A percentile compares a stretch with the other conserved stretches of the same genome.
Evolutionary conservation across 192 early-diverging fungal genomes (phyloP).

Genomic region (Coemansia sp.): DNA sequence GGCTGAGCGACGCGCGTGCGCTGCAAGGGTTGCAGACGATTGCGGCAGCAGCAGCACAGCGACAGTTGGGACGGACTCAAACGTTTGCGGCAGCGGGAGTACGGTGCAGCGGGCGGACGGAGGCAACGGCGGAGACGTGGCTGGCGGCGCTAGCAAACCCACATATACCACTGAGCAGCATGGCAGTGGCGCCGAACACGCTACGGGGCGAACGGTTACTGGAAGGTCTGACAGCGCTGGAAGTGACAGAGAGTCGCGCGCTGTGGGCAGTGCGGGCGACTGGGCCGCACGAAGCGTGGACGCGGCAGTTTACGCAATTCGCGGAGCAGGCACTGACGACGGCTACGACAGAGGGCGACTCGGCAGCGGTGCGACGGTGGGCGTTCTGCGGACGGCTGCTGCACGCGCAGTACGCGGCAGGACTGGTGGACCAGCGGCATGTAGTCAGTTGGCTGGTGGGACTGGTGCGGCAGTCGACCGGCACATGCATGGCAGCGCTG

Average conservation of each 20-base stretch:
- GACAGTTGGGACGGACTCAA: constrained; percentile 26
- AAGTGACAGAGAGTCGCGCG: constrained; percentile 63
- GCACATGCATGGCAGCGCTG: constrained; percentile 45
- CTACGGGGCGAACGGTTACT: constrained; percentile 64
- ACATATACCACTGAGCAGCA: constrained; percentile 31
- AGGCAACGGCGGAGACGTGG: constrained; percentile 48
- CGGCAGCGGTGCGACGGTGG: constrained; percentile 16
- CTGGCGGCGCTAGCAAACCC: constrained; percentile 40
- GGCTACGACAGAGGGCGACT: constrained; percentile 2
- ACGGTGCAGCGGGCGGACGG: constrained; percentile 21
- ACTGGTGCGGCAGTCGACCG: constrained; percentile 25
- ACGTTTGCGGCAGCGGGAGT: not conserved
- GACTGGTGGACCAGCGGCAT: constrained; percentile 47
- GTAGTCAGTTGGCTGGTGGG: constrained; percentile 46
- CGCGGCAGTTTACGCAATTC: constrained; percentile 39
- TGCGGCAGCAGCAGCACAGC: constrained; percentile 39
- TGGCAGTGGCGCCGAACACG: constrained; percentile 36
- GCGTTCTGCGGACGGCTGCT: constrained; percentile 27
- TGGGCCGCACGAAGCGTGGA: constrained; percentile 59
- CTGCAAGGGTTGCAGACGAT: constrained; percentile 42
- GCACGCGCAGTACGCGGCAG: constrained; percentile 43
- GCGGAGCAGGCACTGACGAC: constrained; percentile 30
- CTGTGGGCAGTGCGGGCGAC: constrained; percentile 72
- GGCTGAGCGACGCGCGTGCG: constrained; percentile 41
- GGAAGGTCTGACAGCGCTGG: constrained; percentile 54